Evolutionary conservation across 495 filamentous ascomycete genomes (phyloP).

Genomic region (Xylaria sp.): DNA sequence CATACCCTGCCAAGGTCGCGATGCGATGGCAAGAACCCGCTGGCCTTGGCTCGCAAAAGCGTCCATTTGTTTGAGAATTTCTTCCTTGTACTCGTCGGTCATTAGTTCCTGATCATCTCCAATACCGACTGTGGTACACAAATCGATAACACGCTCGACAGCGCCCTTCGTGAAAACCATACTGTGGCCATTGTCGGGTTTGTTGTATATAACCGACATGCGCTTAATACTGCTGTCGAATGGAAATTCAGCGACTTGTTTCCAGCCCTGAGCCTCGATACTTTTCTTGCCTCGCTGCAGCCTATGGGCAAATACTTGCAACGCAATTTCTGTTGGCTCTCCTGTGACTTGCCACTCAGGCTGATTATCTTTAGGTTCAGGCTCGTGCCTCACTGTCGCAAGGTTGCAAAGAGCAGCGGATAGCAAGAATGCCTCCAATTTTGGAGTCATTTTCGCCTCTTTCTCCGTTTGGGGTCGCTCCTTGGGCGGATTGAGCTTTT

Average conservation of each 20-base stretch:
- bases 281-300: slow-evolving; percentile 67
- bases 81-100: slow-evolving; percentile 64
- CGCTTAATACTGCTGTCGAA: slow-evolving; percentile 85
- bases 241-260: slow-evolving; percentile 75
- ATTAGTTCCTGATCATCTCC: slow-evolving; percentile 58
- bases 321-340: slow-evolving; percentile 84
- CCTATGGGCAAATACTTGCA: slow-evolving; percentile 78
- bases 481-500: slow-evolving; percentile 44
- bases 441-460: slow-evolving; percentile 49
- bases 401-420: slow-evolving; percentile 82
- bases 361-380: slow-evolving; percentile 41
- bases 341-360: slow-evolving; percentile 73
- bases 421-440: slow-evolving; percentile 68
- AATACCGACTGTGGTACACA: slow-evolving; percentile 67
- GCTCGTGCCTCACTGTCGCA: slow-evolving; percentile 66
- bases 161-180: slow-evolving; percentile 81
- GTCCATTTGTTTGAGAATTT: slow-evolving; percentile 69
- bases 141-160: slow-evolving; percentile 77
- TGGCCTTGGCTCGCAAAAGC: slow-evolving; percentile 77
- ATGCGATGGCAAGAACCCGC: slow-evolving; percentile 78
- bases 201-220: slow-evolving; percentile 78
- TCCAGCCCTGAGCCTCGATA: slow-evolving; percentile 62
- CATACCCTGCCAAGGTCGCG: slow-evolving; percentile 53
- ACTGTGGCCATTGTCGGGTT: slow-evolving; percentile 43
- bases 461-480: slow-evolving; percentile 37